Evolutionary conservation across 2,329 filamentous ascomycete genomes (phyloP).

Genomic region (Xylaria sp.): DNA sequence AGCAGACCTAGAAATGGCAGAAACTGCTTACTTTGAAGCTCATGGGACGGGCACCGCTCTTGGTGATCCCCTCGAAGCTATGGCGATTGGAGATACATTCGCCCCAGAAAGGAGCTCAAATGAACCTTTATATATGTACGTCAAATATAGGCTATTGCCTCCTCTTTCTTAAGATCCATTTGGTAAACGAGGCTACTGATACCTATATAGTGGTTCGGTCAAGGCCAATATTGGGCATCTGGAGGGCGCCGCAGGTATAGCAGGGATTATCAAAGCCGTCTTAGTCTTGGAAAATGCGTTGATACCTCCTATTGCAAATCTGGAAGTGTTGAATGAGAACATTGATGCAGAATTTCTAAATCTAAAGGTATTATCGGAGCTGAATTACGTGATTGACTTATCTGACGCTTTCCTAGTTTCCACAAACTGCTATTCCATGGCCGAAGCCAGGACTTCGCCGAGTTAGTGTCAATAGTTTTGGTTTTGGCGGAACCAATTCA

Average conservation of each 20-base stretch:
- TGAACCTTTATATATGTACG: background rate
- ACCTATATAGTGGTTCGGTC: background rate
- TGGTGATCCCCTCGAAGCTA: background rate
- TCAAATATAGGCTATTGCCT: no score
- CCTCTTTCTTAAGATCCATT: no score
- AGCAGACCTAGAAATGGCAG: constrained; percentile 45
- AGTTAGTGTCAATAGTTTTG: no score
- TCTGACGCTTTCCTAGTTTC: no score
- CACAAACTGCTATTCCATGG: no score
- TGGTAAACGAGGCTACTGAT: no score
- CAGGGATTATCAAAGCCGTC: constrained; percentile 31
- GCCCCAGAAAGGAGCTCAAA: background rate
- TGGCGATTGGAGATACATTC: background rate
- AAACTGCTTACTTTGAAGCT: constrained; percentile 45
- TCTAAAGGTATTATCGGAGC: no score
- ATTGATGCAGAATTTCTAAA: no score
- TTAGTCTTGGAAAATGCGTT: constrained; percentile 30
- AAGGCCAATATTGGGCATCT: constrained; percentile 22
- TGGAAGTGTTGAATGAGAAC: no score
- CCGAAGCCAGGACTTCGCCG: no score
- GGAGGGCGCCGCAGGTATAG: constrained; percentile 32
- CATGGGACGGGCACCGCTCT: constrained; percentile 45
- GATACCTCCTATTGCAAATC: constrained; percentile 30
- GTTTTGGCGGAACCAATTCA: no score
- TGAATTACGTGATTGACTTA: no score